A percentile compares a stretch with the other conserved stretches of the same genome.
Conservation (phyloP, 352 stramenopile genomes). For the Blastocystis sp. region DNA sequence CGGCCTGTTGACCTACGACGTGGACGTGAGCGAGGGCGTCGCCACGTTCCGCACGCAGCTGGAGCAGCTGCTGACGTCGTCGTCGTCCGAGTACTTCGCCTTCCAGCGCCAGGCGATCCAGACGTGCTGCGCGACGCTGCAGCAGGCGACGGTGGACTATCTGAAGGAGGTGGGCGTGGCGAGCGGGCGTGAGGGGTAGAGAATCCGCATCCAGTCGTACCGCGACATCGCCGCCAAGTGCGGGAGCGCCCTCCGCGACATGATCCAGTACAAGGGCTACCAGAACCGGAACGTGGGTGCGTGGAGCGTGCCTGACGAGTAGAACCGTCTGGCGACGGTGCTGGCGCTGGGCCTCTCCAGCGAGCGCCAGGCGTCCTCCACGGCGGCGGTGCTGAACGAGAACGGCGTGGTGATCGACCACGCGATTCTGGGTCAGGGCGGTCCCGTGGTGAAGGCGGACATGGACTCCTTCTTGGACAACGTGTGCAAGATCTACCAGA, state of each 20-base stretch:
- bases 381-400: constrained; percentile 58
- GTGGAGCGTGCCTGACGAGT: not conserved
- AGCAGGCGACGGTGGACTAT: constrained; percentile 22
- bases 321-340: constrained; percentile 11
- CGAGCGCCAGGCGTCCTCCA: not conserved
- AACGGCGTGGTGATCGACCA: constrained; percentile 57
- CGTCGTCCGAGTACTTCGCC: not conserved
- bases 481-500: constrained; percentile 4
- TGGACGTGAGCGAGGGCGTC: not conserved
- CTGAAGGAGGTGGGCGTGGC: not conserved
- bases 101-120: constrained; percentile 24
- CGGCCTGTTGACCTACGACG: not conserved
- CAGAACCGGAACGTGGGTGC: not conserved
- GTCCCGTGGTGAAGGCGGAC: not conserved
- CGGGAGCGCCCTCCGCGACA: not conserved
- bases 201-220: constrained; percentile 19
- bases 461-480: constrained; percentile 2
- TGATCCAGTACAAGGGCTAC: not conserved
- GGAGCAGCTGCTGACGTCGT: not conserved
- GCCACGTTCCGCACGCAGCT: constrained; percentile 4
- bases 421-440: constrained; percentile 3
- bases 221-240: not conserved
- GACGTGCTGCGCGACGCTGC: not conserved
- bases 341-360: constrained; percentile 9
- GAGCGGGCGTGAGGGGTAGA: not conserved